Percentiles rank a stretch among this genome's conserved stretches.
Evolutionary conservation across 495 filamentous ascomycete genomes (phyloP).

Genomic region (Opeltia flavorubescens): DNA sequence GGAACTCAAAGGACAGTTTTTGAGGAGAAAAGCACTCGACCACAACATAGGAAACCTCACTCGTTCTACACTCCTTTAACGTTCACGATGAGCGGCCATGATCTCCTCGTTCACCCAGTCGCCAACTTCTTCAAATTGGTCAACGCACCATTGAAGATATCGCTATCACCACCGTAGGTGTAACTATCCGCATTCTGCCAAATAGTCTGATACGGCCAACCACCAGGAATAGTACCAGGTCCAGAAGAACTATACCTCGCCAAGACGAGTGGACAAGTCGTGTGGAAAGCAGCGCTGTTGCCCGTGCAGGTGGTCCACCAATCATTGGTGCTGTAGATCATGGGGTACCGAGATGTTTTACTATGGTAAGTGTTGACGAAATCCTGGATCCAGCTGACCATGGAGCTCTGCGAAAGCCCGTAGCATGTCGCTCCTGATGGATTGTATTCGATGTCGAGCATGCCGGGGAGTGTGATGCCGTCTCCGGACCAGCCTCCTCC

Average conservation of each 20-base stretch:
- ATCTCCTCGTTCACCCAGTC: constrained; percentile 7
- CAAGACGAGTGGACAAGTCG: constrained; percentile 41
- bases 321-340: constrained; percentile 45
- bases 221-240: constrained; percentile 38
- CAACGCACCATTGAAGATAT: constrained; percentile 34
- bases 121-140: constrained; percentile 20
- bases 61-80: too few species aligned
- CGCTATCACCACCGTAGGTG: constrained; percentile 35
- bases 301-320: constrained; percentile 54
- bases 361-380: constrained; percentile 43
- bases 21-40: too few species aligned
- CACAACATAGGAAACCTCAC: too few species aligned
- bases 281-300: constrained; percentile 34
- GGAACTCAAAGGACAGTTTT: too few species aligned
- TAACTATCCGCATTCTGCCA: constrained; percentile 38
- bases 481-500: constrained; percentile 50
- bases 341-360: constrained; percentile 37
- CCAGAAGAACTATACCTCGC: constrained; percentile 33
- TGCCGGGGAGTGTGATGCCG: constrained; percentile 49
- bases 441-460: constrained; percentile 50
- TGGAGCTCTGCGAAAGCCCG: constrained; percentile 34
- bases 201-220: constrained; percentile 46
- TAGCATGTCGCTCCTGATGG: constrained; percentile 34
- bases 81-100: background rate
- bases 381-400: constrained; percentile 46